Evolutionary conservation across 148 eudicot species (phyloP).

Genomic region (Rhododendron williamsianum): DNA sequence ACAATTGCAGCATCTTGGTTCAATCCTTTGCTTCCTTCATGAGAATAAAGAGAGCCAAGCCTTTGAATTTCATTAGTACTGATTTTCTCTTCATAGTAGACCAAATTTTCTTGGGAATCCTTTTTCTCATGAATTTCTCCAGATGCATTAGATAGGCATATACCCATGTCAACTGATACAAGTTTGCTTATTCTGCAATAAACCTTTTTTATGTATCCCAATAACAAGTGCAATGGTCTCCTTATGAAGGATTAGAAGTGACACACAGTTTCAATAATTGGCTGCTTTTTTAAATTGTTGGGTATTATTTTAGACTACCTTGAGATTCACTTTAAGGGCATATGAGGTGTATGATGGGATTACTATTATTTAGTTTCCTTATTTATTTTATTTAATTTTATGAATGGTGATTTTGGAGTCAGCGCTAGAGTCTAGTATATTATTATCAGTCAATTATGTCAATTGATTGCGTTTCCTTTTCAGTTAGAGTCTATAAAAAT

Average conservation of each 20-base stretch:
- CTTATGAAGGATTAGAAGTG: slow-evolving; percentile 10
- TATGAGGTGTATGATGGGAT: slow-evolving; percentile 11
- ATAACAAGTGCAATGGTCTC: slow-evolving; percentile 2
- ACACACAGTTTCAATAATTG: slow-evolving; percentile 15
- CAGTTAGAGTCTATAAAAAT: no score
- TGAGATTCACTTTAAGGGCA: slow-evolving; percentile 42
- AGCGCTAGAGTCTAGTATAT: no score
- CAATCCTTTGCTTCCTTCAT: slow-evolving; percentile 52
- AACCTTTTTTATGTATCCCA: not conserved
- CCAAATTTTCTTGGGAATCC: slow-evolving; percentile 47
- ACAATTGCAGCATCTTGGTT: slow-evolving; percentile 86
- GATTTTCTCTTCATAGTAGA: slow-evolving; percentile 16
- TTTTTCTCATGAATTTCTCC: slow-evolving; percentile 39
- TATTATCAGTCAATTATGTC: no score
- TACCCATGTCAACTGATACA: slow-evolving; percentile 41
- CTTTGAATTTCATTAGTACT: slow-evolving; percentile 13
- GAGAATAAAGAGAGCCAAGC: slow-evolving; percentile 47
- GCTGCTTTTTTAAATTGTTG: not conserved
- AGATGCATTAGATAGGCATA: slow-evolving; percentile 42
- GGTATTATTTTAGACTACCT: slow-evolving; percentile 27
- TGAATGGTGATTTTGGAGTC: no score
- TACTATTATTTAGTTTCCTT: no score
- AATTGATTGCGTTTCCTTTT: no score
- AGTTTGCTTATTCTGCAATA: not conserved
- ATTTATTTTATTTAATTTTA: no score